Percentiles rank a stretch among this genome's conserved stretches.
Conservation (phyloP, 176 grass and related monocot species). For the Triticum turgidum region DNA sequence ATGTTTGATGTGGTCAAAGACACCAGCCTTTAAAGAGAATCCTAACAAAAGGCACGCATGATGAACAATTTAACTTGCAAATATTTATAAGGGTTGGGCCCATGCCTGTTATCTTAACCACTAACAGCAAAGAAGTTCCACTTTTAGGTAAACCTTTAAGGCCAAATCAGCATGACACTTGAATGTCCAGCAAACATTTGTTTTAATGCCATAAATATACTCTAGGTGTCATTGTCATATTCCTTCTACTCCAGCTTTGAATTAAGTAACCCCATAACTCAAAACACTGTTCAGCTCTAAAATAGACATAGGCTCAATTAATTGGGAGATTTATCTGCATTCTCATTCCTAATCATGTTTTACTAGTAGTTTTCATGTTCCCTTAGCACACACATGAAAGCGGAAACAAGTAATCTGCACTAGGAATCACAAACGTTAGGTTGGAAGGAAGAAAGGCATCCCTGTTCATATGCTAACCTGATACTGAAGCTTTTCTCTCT, state of each 20-base stretch:
- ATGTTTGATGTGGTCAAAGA: conserved; percentile 52
- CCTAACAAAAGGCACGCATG: conserved; percentile 42
- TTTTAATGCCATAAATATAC: conserved; percentile 48
- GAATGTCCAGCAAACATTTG: conserved; percentile 47
- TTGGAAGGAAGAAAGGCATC: conserved; percentile 11
- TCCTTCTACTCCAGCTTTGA: conserved; percentile 24
- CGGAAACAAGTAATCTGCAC: background rate
- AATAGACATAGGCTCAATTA: conserved; percentile 24
- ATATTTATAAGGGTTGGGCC: conserved; percentile 53
- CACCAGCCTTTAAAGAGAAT: conserved; percentile 52
- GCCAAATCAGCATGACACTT: conserved; percentile 52
- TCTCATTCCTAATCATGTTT: background rate
- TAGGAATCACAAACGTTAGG: background rate
- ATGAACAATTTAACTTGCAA: conserved; percentile 50
- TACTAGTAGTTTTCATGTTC: background rate
- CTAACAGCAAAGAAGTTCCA: conserved; percentile 23
- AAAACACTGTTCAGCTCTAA: conserved; percentile 39
- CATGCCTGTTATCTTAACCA: conserved; percentile 41
- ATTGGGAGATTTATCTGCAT: conserved; percentile 25
- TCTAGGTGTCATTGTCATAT: conserved; percentile 45
- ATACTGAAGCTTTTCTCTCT: conserved; percentile 16
- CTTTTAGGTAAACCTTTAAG: conserved; percentile 47
- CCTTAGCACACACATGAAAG: background rate
- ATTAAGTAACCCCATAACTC: conserved; percentile 40
- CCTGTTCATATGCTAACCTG: conserved; percentile 32